Percentiles rank a stretch among this genome's conserved stretches.
Conservation (phyloP, 805 yeast species). For the Kuraishia hungarica region DNA sequence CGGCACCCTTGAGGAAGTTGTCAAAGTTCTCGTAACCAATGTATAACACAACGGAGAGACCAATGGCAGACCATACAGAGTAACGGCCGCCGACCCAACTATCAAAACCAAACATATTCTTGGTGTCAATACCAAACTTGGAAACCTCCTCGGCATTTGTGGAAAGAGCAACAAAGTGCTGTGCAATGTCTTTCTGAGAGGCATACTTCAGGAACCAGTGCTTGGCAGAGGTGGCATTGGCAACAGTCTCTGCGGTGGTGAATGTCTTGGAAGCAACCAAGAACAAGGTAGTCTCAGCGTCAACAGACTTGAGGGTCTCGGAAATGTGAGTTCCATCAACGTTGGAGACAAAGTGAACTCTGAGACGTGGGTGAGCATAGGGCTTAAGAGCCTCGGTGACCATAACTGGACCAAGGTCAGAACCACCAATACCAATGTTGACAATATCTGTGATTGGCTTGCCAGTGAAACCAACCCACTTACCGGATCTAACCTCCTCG, state of each 20-base stretch:
- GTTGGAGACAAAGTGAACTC: conserved; percentile 92
- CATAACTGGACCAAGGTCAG: conserved; percentile 99
- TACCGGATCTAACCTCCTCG: conserved; percentile 82
- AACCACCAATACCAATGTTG: conserved; percentile 98
- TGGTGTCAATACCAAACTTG: conserved; percentile 94
- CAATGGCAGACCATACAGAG: conserved; percentile 99
- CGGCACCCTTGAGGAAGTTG: conserved; percentile 91
- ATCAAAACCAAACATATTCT: conserved; percentile 97
- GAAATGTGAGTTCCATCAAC: conserved; percentile 98
- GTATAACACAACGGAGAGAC: conserved; percentile 89
- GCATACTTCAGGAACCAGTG: conserved; percentile 78
- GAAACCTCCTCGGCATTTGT: conserved; percentile 88
- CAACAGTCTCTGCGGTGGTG: conserved; percentile 97
- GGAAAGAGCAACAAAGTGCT: conserved; percentile 95
- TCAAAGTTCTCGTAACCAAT: conserved; percentile 94
- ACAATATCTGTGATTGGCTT: conserved; percentile 89
- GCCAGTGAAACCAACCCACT: conserved; percentile 96
- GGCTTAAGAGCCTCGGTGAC: conserved; percentile 96
- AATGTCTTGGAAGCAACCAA: conserved; percentile 94
- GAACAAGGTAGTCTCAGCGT: conserved; percentile 90
- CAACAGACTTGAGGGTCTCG: conserved; percentile 69
- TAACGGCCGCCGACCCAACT: conserved; percentile 99
- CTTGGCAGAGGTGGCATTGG: conserved; percentile 95
- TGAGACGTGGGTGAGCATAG: conserved; percentile 65
- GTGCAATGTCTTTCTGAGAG: conserved; percentile 61